Evolutionary conservation across 768 basidiomycete species (phyloP), one percentile per base, ranked within the genome.

Genomic region (Sporobolomyces roseus): DNA sequence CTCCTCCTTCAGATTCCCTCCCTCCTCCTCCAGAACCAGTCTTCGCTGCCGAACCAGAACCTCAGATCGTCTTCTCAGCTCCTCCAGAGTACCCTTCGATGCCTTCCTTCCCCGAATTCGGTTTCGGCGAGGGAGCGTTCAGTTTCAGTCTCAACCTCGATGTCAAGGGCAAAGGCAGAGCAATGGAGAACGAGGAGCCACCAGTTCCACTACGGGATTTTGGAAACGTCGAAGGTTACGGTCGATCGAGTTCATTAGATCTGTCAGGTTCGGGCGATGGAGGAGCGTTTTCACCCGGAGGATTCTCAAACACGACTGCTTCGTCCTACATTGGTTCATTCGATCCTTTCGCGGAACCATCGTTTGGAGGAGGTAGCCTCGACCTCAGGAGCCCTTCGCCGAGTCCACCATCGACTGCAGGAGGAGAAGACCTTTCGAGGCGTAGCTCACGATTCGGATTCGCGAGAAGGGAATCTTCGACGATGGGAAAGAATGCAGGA

Each of bases 51-150:
- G 46, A 78, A 79, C 52, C 78, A 49, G 25, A 46, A 38, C 53
- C 45, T 30, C 21, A 38, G 25, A 36, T 46, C 48, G 58, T 29
- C 27, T 33, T 55, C 13, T 55, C 49, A 29, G 27, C 48, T 38
- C 61, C 54, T 29, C 50, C 43, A 30, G 54, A 61, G 41, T 29
- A 61, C 36, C 45, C 68, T 30, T 32, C 58, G 19, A 23, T 53
- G 33, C 68, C 60, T 23, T 33, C 61, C 85, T 93, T 93, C 83
- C 92, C 91, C 14, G 91, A 93, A 71, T 86, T 93, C 72, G 91
- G 92, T 77, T 85, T 89, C 35, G 91, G 89, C 12, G 85, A 82
- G 49, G 87, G 87, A 71, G 85, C 88, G 13, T 93, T 93, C 80
- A 90, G 87, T 77, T 93, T 93, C 80, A 91, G 87, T 78, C 80